phyloP scores from a whole-genome alignment of 1,284 basidiomycete species.

The Meripilus lineatus region DNA sequence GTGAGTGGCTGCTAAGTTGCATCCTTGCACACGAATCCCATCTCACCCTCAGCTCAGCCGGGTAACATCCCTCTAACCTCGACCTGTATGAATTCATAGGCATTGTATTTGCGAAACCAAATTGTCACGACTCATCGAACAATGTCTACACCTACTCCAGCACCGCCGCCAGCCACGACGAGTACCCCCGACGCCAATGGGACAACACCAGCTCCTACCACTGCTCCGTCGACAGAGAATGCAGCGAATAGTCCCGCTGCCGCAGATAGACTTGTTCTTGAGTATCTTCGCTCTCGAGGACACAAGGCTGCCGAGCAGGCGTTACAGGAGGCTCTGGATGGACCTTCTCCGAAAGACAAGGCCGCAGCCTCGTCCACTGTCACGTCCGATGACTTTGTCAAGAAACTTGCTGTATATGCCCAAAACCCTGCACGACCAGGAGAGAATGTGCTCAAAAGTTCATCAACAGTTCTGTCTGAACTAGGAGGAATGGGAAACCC shows the following conservation, averaged over 20 bases:
- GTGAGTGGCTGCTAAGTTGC: too few species aligned
- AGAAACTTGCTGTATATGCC: slow-evolving; percentile 58
- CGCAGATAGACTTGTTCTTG: slow-evolving; percentile 66
- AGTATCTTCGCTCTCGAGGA: slow-evolving; percentile 82
- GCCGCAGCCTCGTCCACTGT: slow-evolving; percentile 37
- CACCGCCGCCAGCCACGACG: slow-evolving; percentile 32
- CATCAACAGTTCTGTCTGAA: slow-evolving; percentile 59
- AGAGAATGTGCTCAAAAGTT: slow-evolving; percentile 65
- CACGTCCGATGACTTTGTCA: slow-evolving; percentile 60
- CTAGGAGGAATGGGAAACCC: slow-evolving; percentile 60
- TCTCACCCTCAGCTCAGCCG: too few species aligned
- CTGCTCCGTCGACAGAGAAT: slow-evolving; percentile 14
- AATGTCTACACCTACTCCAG: slow-evolving; percentile 44
- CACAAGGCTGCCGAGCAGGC: slow-evolving; percentile 74
- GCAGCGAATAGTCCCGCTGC: slow-evolving; percentile 22
- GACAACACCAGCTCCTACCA: slow-evolving; percentile 15
- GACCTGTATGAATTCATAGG: too few species aligned
- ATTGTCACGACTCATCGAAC: not conserved
- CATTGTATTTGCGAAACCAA: too few species aligned
- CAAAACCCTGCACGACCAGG: slow-evolving; percentile 59
- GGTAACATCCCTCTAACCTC: too few species aligned
- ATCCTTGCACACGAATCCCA: too few species aligned
- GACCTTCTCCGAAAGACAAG: slow-evolving; percentile 47
- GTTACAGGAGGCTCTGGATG: slow-evolving; percentile 66
- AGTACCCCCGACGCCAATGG: slow-evolving; percentile 14